A percentile compares a stretch with the other conserved stretches of the same genome.
phyloP scores from a whole-genome alignment of 169 alveolate genomes.

The Plasmodium inui region DNA sequence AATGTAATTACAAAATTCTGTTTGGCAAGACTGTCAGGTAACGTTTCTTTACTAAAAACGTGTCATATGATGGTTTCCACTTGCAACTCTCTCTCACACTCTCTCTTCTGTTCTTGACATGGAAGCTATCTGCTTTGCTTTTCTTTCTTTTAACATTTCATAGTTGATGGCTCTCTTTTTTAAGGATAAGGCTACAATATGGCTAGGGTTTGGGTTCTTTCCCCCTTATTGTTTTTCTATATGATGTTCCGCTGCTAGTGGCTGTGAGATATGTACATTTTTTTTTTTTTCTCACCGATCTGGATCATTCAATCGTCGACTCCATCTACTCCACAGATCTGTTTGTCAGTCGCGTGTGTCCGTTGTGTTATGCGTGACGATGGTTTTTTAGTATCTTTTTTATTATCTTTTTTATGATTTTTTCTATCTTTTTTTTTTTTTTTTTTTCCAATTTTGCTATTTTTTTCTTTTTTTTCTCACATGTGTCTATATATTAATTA shows the following conservation, averaged over 20 bases:
- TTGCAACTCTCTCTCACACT: not conserved
- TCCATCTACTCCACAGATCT: not conserved
- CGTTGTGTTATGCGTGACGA: not conserved
- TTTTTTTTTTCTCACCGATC: not conserved
- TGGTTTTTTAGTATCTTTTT: not conserved
- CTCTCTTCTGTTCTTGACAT: not conserved
- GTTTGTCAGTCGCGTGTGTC: not conserved
- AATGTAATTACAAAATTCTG: not conserved
- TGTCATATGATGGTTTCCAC: not conserved
- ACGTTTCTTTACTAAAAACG: not conserved
- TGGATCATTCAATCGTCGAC: not conserved
- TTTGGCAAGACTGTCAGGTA: not conserved
- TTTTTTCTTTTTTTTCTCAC: not conserved
- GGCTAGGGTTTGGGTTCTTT: not conserved
- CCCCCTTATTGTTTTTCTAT: not conserved
- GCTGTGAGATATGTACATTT: slow-evolving; percentile 4
- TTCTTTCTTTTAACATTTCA: not conserved
- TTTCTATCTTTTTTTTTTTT: not conserved
- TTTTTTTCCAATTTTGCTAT: not conserved
- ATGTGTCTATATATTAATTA: not conserved
- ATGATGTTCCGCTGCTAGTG: not conserved
- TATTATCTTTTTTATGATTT: not conserved
- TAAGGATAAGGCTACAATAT: not conserved
- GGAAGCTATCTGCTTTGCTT: not conserved
- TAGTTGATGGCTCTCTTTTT: not conserved